Evolutionary conservation across 768 basidiomycete genomes (phyloP), one percentile per base, ranked within the genome.

Genomic region (Amanita pallidorosea): DNA sequence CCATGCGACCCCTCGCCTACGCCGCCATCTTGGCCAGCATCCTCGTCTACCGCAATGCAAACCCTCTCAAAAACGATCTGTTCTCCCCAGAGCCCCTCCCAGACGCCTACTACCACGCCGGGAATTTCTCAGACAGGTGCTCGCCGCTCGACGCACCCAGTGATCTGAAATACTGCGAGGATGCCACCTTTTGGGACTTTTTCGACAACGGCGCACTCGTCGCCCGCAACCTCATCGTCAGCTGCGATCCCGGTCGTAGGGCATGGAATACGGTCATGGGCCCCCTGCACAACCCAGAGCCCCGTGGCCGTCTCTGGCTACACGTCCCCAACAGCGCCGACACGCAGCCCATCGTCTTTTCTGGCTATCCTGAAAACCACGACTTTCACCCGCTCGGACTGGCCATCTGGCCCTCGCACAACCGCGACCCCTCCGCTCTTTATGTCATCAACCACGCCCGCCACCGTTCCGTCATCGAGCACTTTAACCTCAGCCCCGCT

Each of bases 261-360:
- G 61, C 70, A 23, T 88, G 86, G 86, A 88, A 88, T 60, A 86
- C 85, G 6, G 85, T 79, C 42, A 80, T 84, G 79, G 86, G 86
- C 0, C 85, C 86, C 5, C 60, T 88, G 45, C 62, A 54, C 0
- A 65, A 85, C 57, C 82, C 85, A 1, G 57, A 65, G 4, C 76
- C 79, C 4, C 72, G 62, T n/a, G 86, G 83, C 0, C 67, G 71
- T 3, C 65, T 88, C 20, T 88, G 85, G 76, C 43, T 85, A 4
- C 75, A 81, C 56, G 61, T 63, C 23, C 62, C 66, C 36, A 45
- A 22, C 36, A 23, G 56, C 8, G 55, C 60, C 38, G 64, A 29
- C 29, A 29, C 74, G 1, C 65, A 67, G 20, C 73, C 68, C 11
- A 56, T 84, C 33, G 55, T 65, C 1, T 58, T 87, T 31, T 59